Base-by-base conservation (phyloP, 495 filamentous ascomycete genomes). In the Aspergillus steynii region DNA sequence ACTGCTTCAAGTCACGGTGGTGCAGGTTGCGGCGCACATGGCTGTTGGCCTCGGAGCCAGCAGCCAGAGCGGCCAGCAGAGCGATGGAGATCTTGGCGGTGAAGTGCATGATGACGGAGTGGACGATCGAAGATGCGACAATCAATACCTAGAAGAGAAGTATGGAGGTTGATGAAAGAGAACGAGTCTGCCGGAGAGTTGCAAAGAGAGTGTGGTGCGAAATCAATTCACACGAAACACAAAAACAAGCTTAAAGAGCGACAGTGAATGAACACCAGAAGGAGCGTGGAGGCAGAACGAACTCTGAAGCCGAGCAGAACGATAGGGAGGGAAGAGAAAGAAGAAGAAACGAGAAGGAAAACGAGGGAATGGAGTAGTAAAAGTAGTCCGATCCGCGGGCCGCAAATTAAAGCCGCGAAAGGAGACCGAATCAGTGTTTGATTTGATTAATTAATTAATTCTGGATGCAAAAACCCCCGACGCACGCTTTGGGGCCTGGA, bases 41-140 rank as follows among this genome's bases (percentile, higher is more conserved):
- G 64, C 70, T 70, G 59, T 68, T 69, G 45, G 74, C 80, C 61
- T 81, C 73, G 54, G 71, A 67, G 52, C 74, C 68, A 45, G 77
- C 68, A 58, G 79, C 82, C 64, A 85, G 72, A 54, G 78, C 78
- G 37, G 77, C 79, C 60, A 84, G 65, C 46, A 82, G 71, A 60
- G 72, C 78, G 51, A 83, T 51, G 51, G 81, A 71, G 60, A 85
- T 58, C 65, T 80, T 84, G 74, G 72, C 72, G 68, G 79, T 72
- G 60, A 76, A 65, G 54, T 73, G 71, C 77, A 79, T 79, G 53
- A 53, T 72, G 72, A 56, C 59, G 37, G 47, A 45, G 27, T 14
- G 31, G 51, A 50, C 15, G 29, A 31, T 53, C 29, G 45, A 45
- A 53, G 28, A 54, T 52, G 50, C 25, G 68, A 69, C 63, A 68